Evolutionary conservation across 2,329 filamentous ascomycete species (phyloP), one percentile per base, ranked within the genome.

Genomic region (Colletotrichum orchidophilum): DNA sequence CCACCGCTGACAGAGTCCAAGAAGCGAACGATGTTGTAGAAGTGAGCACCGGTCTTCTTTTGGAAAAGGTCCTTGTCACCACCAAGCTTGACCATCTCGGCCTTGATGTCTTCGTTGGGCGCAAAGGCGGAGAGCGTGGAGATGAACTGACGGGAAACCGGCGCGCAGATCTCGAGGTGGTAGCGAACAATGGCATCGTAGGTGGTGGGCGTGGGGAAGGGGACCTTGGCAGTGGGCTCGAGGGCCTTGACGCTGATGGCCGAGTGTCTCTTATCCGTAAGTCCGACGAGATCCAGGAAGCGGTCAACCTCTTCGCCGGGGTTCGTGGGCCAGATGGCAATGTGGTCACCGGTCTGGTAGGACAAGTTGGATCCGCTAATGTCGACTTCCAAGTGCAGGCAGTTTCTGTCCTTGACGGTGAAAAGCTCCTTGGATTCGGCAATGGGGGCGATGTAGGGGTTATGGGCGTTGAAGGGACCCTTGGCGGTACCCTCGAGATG

Each of bases 281-380:
- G 88, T 73, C 90, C 94, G 74, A 97, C 88, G 65, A 96, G 88
- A 76, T 91, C 87, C 74, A 99, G 85, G 83, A 99, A 95, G 64
- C 94, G 91, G 78, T 98, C 94, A 55, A 98, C 96, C 82, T 98
- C 96, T 74, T 90, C 91, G 69, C 96, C 96, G 70, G 96, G 87
- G 81, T 99, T 99, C 61, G 94, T 97, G 46, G 97, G 96, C 97
- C 97, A 99, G 77, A 99, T 85, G 52, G 96, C 96, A 78, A 99
- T 93, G 82, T 99, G 97, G 80, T 99, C 97, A 80, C 96, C 96
- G 63, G 96, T 99, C 77, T 97, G 94, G 86, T 99, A 99, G 54
- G 89, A 91, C 73, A 99, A 87, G 81, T 97, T 97, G 63, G 95
- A 97, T 76, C 91, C 94, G 77, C 92, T 93, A 76, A 99, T 90